Percentiles rank a stretch among this genome's conserved stretches.
Conservation (phyloP, 73 alveolate genomes). For the Paramecium bursaria region DNA sequence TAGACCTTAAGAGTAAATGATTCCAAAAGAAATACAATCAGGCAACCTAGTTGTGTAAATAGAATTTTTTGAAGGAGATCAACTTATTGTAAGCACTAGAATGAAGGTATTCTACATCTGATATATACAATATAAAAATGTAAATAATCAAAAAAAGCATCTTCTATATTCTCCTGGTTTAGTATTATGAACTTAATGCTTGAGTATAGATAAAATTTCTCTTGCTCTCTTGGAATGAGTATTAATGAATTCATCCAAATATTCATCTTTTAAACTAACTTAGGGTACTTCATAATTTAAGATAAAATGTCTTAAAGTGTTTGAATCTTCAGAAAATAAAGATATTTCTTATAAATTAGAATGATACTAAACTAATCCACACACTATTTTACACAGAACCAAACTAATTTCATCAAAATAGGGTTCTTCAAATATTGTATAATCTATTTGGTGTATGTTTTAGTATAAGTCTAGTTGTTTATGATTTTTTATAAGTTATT, state of each 20-base stretch:
- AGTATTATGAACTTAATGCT: too few species aligned
- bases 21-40: slow-evolving; percentile 51
- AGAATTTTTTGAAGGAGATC: slow-evolving; percentile 33
- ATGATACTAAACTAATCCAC: not conserved
- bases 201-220: not conserved
- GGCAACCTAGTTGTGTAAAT: slow-evolving; percentile 41
- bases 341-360: not conserved
- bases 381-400: not conserved
- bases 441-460: not conserved
- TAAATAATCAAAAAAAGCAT: not conserved
- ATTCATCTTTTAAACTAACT: not conserved
- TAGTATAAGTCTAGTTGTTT: too few species aligned
- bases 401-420: not conserved
- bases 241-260: not conserved
- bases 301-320: too few species aligned
- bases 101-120: slow-evolving; percentile 42
- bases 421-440: not conserved
- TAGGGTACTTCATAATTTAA: not conserved
- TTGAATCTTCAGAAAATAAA: not conserved
- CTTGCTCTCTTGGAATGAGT: not conserved
- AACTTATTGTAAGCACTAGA: slow-evolving; percentile 1
- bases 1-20: slow-evolving; percentile 39
- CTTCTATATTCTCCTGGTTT: not conserved
- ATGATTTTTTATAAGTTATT: not conserved
- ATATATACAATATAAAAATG: not conserved